Percentiles rank a stretch among this genome's conserved stretches.
Evolutionary conservation across 2,329 filamentous ascomycete species (phyloP).

Genomic region (Clarireedia homoeocarpa): DNA sequence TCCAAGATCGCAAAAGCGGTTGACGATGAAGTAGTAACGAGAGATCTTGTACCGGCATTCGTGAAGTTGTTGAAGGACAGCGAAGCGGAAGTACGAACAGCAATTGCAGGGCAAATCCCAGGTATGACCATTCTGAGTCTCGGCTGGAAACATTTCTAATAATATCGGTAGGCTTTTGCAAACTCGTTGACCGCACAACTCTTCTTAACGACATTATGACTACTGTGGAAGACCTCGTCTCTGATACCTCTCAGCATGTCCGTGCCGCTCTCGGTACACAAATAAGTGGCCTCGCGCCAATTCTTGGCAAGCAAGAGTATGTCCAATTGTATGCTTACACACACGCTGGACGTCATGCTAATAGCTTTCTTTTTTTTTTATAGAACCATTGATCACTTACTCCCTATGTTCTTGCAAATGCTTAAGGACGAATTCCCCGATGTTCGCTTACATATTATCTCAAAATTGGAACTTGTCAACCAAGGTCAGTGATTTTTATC

Average conservation of each 20-base stretch:
- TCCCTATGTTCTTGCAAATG: constrained; percentile 99
- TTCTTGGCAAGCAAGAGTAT: constrained; percentile 95
- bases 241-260: constrained; percentile 93
- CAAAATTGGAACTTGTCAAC: constrained; percentile 98
- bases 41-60: constrained; percentile 92
- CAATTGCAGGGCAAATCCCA: constrained; percentile 94
- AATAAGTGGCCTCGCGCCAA: constrained; percentile 92
- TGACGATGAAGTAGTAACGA: constrained; percentile 88
- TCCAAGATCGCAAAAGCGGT: constrained; percentile 91
- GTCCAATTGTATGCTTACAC: constrained; percentile 28
- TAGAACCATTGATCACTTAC: constrained; percentile 89
- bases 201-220: constrained; percentile 96
- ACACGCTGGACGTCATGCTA: constrained; percentile 12
- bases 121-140: constrained; percentile 36
- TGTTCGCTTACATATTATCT: constrained; percentile 96
- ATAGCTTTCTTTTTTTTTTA: constrained; percentile 2
- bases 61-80: constrained; percentile 97
- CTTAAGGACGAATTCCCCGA: constrained; percentile 99
- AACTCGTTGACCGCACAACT: constrained; percentile 75
- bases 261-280: constrained; percentile 91
- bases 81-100: constrained; percentile 93
- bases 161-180: constrained; percentile 67
- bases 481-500: constrained; percentile 52
- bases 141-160: constrained; percentile 19
- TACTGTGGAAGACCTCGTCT: constrained; percentile 90